phyloP scores from a whole-genome alignment of 805 yeast species.

The Metschnikowia kunwiensis region DNA sequence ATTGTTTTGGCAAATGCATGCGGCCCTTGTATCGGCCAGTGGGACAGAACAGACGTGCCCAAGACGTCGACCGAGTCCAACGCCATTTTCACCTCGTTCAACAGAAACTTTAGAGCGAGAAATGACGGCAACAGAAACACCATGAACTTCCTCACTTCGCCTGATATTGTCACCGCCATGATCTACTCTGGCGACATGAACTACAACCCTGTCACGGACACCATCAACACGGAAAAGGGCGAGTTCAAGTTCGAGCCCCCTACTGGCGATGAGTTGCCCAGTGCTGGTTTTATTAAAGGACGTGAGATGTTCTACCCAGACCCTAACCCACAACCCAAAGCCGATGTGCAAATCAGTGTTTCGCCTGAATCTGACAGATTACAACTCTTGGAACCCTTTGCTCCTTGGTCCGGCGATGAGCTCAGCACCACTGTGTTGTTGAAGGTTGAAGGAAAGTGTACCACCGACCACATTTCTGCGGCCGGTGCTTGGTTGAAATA shows the following conservation, averaged over 20 bases:
- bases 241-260: constrained; percentile 79
- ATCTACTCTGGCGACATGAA: constrained; percentile 90
- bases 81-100: constrained; percentile 94
- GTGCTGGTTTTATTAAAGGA: constrained; percentile 71
- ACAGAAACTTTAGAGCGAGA: constrained; percentile 96
- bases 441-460: constrained; percentile 97
- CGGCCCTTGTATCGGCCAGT: constrained; percentile 99
- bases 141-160: constrained; percentile 97
- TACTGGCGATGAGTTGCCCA: constrained; percentile 80
- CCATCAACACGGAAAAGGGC: constrained; percentile 70
- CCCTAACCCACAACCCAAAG: constrained; percentile 59
- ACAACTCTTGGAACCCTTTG: constrained; percentile 85
- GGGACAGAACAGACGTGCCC: constrained; percentile 87
- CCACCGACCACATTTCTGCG: constrained; percentile 97
- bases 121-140: constrained; percentile 98
- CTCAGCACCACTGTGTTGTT: constrained; percentile 69
- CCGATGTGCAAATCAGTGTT: constrained; percentile 61
- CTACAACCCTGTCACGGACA: constrained; percentile 88
- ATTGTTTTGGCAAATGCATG: constrained; percentile 94
- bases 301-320: constrained; percentile 74
- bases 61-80: constrained; percentile 65
- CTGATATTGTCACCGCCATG: constrained; percentile 96
- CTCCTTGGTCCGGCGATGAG: constrained; percentile 84
- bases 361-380: constrained; percentile 88
- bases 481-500: constrained; percentile 99